These are phyloP conservation scores for Jatropha curcas DNA, from an alignment of 345 rosid genomes.

Conservation along the genomic window DNA sequence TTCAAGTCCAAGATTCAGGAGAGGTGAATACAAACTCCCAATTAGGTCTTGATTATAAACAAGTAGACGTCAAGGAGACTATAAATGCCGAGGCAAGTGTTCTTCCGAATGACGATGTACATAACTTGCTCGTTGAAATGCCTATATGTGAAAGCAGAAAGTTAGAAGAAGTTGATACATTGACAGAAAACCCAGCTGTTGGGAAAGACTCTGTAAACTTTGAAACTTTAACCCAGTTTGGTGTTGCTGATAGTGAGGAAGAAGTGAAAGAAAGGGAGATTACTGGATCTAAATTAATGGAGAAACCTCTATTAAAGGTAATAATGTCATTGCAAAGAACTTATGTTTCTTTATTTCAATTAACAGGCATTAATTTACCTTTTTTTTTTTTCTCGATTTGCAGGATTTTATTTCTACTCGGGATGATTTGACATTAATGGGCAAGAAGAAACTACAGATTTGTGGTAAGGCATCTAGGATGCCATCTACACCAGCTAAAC, in stretches of 20 bases:
- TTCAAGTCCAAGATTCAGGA: conserved; percentile 3
- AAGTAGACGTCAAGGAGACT: conserved; percentile 14
- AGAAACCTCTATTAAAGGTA: conserved; percentile 56
- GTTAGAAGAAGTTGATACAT: conserved; percentile 13
- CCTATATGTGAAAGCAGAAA: conserved; percentile 21
- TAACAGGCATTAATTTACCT: not conserved
- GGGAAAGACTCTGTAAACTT: conserved; percentile 25
- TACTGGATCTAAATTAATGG: conserved; percentile 33
- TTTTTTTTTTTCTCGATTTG: conserved; percentile 21
- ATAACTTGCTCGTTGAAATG: conserved; percentile 12
- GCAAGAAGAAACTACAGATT: conserved; percentile 40
- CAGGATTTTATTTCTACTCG: conserved; percentile 35
- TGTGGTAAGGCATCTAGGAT: conserved; percentile 30
- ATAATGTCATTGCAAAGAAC: not conserved
- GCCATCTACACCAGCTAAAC: conserved; percentile 42
- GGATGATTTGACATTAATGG: conserved; percentile 30
- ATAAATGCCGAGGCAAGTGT: conserved; percentile 9
- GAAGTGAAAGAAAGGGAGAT: conserved; percentile 30
- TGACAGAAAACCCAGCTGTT: conserved; percentile 21
- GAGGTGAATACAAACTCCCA: no score
- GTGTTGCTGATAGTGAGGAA: conserved; percentile 6
- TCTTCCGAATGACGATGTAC: conserved; percentile 14
- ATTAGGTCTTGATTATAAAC: no score
- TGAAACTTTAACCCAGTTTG: conserved; percentile 19
- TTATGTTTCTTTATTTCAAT: not conserved